A percentile compares a stretch with the other conserved stretches of the same genome.
Conservation (phyloP, 352 stramenopile genomes). For the Phytopythium mirpurense region DNA sequence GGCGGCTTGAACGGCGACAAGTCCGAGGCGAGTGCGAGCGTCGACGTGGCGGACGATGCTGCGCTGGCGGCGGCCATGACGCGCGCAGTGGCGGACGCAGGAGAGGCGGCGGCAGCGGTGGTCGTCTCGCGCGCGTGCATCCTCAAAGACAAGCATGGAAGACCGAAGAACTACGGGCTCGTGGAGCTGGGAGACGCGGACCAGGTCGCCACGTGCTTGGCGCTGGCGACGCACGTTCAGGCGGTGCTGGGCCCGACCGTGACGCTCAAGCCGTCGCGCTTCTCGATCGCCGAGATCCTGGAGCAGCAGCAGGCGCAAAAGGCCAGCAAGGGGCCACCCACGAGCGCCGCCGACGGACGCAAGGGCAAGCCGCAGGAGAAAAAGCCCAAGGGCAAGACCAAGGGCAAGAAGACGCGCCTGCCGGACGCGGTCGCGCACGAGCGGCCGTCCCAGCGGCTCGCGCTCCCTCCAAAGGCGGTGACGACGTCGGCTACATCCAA, state of each 20-base stretch:
- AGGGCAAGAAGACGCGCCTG: constrained; percentile 1
- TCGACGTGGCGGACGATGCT: constrained; percentile 6
- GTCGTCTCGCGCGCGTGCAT: constrained; percentile 46
- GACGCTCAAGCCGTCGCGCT: constrained; percentile 47
- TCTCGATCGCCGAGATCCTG: constrained; percentile 60
- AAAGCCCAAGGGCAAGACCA: too few species aligned
- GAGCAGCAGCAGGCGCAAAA: constrained; percentile 50
- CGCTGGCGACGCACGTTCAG: constrained; percentile 24
- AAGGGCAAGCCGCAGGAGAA: constrained; percentile 4
- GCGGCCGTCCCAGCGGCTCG: constrained; percentile 24
- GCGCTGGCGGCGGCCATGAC: constrained; percentile 33
- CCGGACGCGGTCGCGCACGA: constrained; percentile 12
- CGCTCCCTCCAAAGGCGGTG: constrained; percentile 9
- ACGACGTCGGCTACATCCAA: constrained; percentile 16
- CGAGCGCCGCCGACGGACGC: background rate
- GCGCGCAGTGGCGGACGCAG: constrained; percentile 27
- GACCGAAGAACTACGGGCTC: constrained; percentile 64
- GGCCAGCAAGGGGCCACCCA: constrained; percentile 20
- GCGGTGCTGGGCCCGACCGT: constrained; percentile 39
- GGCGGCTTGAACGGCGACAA: constrained; percentile 27
- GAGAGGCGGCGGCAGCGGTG: constrained; percentile 5
- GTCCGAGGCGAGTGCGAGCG: constrained; percentile 10
- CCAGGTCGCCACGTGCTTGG: constrained; percentile 24
- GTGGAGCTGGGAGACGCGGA: constrained; percentile 36
- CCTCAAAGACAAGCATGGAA: constrained; percentile 47